Conservation (phyloP, 2,329 filamentous ascomycete genomes). For the Helicocarpus griseus region DNA sequence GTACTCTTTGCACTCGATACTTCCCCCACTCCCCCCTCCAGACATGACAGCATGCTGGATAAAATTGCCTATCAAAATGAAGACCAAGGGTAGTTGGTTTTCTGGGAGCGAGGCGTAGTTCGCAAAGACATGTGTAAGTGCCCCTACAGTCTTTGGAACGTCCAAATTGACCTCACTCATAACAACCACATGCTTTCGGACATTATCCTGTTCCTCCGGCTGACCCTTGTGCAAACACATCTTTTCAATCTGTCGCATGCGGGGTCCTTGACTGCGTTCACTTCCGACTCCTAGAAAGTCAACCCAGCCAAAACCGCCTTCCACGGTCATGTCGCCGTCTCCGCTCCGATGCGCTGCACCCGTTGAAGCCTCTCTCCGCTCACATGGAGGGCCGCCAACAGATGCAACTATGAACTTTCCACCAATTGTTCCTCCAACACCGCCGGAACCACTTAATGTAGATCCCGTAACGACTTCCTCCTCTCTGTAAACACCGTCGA, state of each 20-base stretch:
- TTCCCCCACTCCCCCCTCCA: slow-evolving; percentile 64
- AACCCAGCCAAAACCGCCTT: slow-evolving; percentile 86
- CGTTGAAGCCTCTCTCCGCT: slow-evolving; percentile 69
- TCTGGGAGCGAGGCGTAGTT: slow-evolving; percentile 59
- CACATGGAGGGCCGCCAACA: slow-evolving; percentile 82
- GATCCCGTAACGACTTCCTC: slow-evolving; percentile 57
- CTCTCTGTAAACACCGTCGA: slow-evolving; percentile 95
- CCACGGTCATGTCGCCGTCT: slow-evolving; percentile 10
- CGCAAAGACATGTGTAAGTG: slow-evolving; percentile 67
- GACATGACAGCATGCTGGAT: slow-evolving; percentile 48
- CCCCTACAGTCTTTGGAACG: slow-evolving; percentile 68
- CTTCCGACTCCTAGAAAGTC: slow-evolving; percentile 90
- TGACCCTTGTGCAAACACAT: slow-evolving; percentile 46
- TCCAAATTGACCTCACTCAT: slow-evolving; percentile 83
- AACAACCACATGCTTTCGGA: slow-evolving; percentile 53
- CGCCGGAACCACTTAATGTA: slow-evolving; percentile 64
- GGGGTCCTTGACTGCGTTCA: slow-evolving; percentile 68
- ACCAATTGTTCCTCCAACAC: slow-evolving; percentile 83
- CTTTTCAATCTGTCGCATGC: slow-evolving; percentile 73
- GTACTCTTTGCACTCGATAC: slow-evolving; percentile 93
- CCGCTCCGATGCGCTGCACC: slow-evolving; percentile 50
- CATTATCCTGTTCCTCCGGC: slow-evolving; percentile 24
- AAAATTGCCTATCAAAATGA: slow-evolving; percentile 83
- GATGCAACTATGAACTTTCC: slow-evolving; percentile 86
- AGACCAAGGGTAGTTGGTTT: slow-evolving; percentile 61